These are phyloP conservation scores for Amauroascus niger DNA, from an alignment of 2,329 filamentous ascomycete genomes.

Conservation along the genomic window DNA sequence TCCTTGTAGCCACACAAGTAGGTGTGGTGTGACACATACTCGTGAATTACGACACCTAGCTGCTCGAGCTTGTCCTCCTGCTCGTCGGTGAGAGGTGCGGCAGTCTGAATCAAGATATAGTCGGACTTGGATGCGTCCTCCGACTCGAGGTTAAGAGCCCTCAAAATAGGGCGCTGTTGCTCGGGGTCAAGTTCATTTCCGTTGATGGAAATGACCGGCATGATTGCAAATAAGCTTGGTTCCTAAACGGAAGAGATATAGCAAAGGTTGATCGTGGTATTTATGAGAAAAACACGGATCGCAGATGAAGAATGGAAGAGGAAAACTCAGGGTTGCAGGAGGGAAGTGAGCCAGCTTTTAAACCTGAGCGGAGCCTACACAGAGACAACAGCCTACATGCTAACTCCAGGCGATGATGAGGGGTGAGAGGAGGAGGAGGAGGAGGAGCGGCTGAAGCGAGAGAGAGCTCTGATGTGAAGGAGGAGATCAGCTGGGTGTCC, in stretches of 20 bases:
- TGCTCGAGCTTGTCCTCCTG: conserved; percentile 13
- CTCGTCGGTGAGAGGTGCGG: conserved; percentile 6
- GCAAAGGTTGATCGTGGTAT: neutral
- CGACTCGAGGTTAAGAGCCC: conserved; percentile 12
- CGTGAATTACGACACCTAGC: conserved; percentile 12
- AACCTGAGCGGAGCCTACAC: neutral
- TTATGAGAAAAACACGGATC: neutral
- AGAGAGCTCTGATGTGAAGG: too few species aligned
- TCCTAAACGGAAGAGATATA: neutral
- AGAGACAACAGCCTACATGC: too few species aligned
- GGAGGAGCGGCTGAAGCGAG: neutral
- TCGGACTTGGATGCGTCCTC: conserved; percentile 14
- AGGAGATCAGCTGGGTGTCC: neutral
- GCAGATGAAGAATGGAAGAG: neutral
- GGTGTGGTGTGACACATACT: conserved; percentile 14
- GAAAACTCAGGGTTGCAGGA: neutral
- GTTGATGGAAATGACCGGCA: conserved; percentile 15
- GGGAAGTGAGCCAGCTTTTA: neutral
- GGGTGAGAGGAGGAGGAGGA: neutral
- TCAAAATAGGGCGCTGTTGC: conserved; percentile 9
- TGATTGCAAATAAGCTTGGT: neutral
- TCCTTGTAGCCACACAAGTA: conserved; percentile 14
- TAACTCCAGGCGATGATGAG: too few species aligned
- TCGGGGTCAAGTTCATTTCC: conserved; percentile 14
- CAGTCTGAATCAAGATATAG: conserved; percentile 14